Base-by-base conservation (phyloP, 2,329 filamentous ascomycete species). In the Herpotrichia juniperi region DNA sequence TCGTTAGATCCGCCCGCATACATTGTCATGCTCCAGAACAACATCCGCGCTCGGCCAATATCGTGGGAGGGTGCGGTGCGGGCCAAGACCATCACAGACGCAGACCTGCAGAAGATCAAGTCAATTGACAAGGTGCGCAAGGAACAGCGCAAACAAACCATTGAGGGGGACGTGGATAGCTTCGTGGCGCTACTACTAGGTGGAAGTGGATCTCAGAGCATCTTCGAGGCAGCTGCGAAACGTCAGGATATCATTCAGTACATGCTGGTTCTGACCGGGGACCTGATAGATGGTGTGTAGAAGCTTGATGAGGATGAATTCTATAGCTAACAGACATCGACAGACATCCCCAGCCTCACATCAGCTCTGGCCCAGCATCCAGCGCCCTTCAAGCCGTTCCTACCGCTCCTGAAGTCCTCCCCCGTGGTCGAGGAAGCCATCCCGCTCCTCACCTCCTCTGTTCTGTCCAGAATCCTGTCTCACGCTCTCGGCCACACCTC, bases 61-160 rank as follows among this genome's bases (percentile, higher is more conserved):
- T 93, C 93, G 52, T 99, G 94, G 94, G 93, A 97, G 77, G 93
- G 93, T 67, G 93, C 93, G 67, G 91, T 96, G 62, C 87, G 94
- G 75, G 91, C 91, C 65, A 91, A 93, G 75, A 94, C 91, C 69
- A 90, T 99, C 77, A 96, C 90, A 52, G 93, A 97, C 64, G 88
- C 90, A 63, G 93, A 99, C 76, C 85, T 97, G 65, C 90, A 89
- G 80, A 93, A 93, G 83, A 96, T 99, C 78, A 93, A 93, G 76
- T 91, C 93, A 56, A 91, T 97, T 65, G 94, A 97, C 76, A 97
- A 97, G 78, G 90, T 94, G 62, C 90, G 92, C 75, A 94, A 91
- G 75, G 94, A 97, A 63, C 89, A 92, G 77, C 86, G 93, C 69
- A 88, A 88, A 72, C 86, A 93, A 70, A 88, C 87, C 16, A 87